phyloP scores from a whole-genome alignment of 495 filamentous ascomycete species.

The Xylaria acuta region DNA sequence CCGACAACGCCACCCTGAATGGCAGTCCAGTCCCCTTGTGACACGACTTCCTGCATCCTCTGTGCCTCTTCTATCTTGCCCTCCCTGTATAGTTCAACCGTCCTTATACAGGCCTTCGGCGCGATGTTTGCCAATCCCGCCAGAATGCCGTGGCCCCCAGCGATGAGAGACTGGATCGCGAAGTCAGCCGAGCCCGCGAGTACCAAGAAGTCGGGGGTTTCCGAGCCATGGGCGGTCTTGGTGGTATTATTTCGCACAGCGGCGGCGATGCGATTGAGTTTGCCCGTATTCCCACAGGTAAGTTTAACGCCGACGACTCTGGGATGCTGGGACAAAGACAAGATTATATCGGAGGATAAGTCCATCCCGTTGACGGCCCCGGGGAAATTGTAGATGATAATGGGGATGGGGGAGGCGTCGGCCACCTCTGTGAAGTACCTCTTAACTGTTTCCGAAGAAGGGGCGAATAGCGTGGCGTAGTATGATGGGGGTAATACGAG shows the following conservation, averaged over 20 bases:
- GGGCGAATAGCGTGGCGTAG: constrained; percentile 75
- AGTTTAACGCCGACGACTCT: constrained; percentile 85
- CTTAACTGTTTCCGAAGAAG: constrained; percentile 63
- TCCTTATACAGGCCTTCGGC: constrained; percentile 73
- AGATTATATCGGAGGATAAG: constrained; percentile 80
- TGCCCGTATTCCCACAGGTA: constrained; percentile 87
- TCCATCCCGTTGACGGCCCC: constrained; percentile 83
- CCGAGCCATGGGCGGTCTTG: constrained; percentile 46
- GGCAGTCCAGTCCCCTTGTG: constrained; percentile 79
- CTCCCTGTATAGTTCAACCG: constrained; percentile 73
- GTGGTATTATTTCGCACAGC: neutral
- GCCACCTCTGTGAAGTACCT: constrained; percentile 77
- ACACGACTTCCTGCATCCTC: constrained; percentile 71
- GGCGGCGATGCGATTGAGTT: constrained; percentile 74
- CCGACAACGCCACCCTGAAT: constrained; percentile 82
- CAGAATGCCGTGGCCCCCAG: constrained; percentile 79
- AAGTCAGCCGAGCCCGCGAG: constrained; percentile 87
- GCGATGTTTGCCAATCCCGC: constrained; percentile 81
- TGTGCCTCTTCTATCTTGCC: constrained; percentile 74
- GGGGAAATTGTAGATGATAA: constrained; percentile 87
- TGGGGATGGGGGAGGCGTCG: constrained; percentile 68
- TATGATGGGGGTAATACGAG: constrained; percentile 87
- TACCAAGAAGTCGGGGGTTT: constrained; percentile 69
- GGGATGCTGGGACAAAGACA: constrained; percentile 73
- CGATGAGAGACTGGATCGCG: constrained; percentile 75